phyloP scores from a whole-genome alignment of 2,329 filamentous ascomycete genomes.

The Dactylellina cionopaga region DNA sequence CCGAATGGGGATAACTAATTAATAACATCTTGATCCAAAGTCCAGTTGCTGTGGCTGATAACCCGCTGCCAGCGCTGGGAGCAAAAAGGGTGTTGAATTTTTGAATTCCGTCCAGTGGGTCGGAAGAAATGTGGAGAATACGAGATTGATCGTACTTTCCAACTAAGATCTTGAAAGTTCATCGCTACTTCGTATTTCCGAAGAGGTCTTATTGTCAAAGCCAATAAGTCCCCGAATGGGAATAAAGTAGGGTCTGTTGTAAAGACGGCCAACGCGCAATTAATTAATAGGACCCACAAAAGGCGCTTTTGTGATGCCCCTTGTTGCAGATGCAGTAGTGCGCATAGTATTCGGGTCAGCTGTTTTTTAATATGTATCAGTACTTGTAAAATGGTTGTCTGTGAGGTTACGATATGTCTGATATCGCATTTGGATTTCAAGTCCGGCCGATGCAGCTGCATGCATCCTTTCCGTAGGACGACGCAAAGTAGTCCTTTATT shows the following conservation, averaged over 20 bases:
- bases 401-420: too few relatives aligned
- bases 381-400: too few relatives aligned
- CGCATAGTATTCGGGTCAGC: conserved; percentile 9
- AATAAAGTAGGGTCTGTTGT: too few relatives aligned
- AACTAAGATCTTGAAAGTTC: too few relatives aligned
- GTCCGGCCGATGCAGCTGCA: conserved; percentile 15
- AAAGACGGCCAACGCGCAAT: neutral
- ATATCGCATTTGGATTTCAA: neutral
- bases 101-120: neutral
- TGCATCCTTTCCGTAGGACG: conserved; percentile 24
- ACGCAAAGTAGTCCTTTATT: conserved; percentile 24
- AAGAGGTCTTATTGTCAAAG: too few relatives aligned
- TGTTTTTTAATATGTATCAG: neutral
- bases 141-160: conserved; percentile 6
- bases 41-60: too few relatives aligned
- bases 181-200: too few relatives aligned
- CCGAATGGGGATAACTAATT: conserved; percentile 7
- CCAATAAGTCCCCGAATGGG: too few relatives aligned
- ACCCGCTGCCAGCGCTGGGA: too few relatives aligned
- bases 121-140: conserved; percentile 26
- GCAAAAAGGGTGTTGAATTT: conserved; percentile 14
- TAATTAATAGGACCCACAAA: conserved; percentile 17
- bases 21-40: conserved; percentile 5
- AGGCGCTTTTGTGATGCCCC: conserved; percentile 7
- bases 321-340: conserved; percentile 10